Conservation (phyloP, 2,329 filamentous ascomycete genomes). For the Botryosphaeria dothidea region DNA sequence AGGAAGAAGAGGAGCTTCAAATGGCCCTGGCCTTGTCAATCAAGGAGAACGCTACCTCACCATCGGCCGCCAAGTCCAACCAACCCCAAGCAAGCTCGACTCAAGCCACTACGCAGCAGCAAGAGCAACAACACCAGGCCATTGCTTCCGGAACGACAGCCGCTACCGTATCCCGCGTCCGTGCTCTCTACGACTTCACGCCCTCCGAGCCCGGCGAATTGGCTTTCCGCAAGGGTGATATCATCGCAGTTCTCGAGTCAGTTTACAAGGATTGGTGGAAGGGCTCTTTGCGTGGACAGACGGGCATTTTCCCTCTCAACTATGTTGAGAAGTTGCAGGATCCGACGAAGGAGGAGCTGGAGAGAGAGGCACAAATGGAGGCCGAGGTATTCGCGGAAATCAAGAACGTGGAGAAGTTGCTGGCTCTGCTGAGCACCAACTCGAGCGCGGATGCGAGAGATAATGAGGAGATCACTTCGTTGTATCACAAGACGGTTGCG, state of each 20-base stretch:
- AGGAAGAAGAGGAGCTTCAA: slow-evolving; percentile 95
- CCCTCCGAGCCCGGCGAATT: slow-evolving; percentile 93
- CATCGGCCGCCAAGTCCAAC: slow-evolving; percentile 42
- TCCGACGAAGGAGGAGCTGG: slow-evolving; percentile 89
- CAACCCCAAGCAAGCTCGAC: slow-evolving; percentile 35
- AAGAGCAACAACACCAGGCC: slow-evolving; percentile 53
- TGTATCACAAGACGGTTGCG: slow-evolving; percentile 89
- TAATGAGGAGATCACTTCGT: slow-evolving; percentile 90
- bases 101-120: background rate
- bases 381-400: slow-evolving; percentile 75
- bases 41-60: slow-evolving; percentile 67
- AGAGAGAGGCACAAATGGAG: slow-evolving; percentile 96
- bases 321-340: slow-evolving; percentile 98
- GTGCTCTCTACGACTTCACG: slow-evolving; percentile 91
- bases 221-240: slow-evolving; percentile 93
- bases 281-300: slow-evolving; percentile 88
- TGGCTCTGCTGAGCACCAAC: slow-evolving; percentile 88
- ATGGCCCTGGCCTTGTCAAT: slow-evolving; percentile 92
- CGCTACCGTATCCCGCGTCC: slow-evolving; percentile 90
- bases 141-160: slow-evolving; percentile 85
- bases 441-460: slow-evolving; percentile 71
- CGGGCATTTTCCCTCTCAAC: slow-evolving; percentile 96
- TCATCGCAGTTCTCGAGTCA: slow-evolving; percentile 95
- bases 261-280: slow-evolving; percentile 99
- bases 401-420: slow-evolving; percentile 75